Evolutionary conservation across 2,329 filamentous ascomycete species (phyloP).

Genomic region (Colletotrichum tamarilloi): DNA sequence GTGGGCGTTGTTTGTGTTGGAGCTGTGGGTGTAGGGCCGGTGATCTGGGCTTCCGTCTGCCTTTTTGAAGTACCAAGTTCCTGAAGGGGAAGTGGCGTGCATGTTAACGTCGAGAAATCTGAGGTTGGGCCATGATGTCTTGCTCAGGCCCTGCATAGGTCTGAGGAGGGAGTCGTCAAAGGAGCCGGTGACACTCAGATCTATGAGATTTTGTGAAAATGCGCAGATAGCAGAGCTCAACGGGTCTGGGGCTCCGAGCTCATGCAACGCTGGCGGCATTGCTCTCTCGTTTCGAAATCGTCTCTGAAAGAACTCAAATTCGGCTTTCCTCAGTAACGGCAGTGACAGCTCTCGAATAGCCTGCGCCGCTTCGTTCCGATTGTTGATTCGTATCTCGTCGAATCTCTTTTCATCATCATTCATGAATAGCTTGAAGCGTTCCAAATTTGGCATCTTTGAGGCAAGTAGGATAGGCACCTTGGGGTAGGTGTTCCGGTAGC

Average conservation of each 20-base stretch:
- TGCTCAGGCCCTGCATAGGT: background rate
- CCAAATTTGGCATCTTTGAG: slow-evolving; percentile 4
- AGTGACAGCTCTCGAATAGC: background rate
- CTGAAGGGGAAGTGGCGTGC: background rate
- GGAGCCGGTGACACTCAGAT: background rate
- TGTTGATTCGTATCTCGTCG: background rate
- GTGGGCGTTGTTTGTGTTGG: background rate
- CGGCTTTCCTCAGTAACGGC: background rate
- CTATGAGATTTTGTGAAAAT: background rate
- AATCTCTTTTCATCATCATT: slow-evolving; percentile 4
- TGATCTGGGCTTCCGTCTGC: background rate
- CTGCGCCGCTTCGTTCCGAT: background rate
- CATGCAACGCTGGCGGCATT: background rate
- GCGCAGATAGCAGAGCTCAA: background rate
- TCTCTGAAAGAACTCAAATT: background rate
- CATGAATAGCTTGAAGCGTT: background rate
- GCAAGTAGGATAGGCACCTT: background rate
- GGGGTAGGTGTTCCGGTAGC: background rate
- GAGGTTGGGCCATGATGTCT: background rate
- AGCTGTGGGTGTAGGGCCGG: background rate
- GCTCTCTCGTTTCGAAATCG: background rate
- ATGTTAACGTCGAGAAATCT: slow-evolving; percentile 1
- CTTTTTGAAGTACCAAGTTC: background rate
- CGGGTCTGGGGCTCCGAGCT: background rate
- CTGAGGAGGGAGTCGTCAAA: background rate